These are phyloP conservation scores for Platanus orientalis DNA, from an alignment of 164 flowering plant genomes.

Conservation along the genomic window DNA sequence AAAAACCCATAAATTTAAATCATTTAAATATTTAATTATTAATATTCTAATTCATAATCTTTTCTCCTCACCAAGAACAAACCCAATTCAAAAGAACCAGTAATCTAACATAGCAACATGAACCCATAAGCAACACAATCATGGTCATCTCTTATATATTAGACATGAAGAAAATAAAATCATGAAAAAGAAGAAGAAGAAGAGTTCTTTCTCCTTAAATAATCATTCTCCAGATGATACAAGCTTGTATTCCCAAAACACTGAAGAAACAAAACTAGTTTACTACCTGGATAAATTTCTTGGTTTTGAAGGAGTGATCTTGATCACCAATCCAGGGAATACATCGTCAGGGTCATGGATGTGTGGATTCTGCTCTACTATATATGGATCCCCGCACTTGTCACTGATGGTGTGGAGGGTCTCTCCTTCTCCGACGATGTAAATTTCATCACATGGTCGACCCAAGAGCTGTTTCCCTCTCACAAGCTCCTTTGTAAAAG, in stretches of 20 bases:
- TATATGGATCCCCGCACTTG: slow-evolving; percentile 42
- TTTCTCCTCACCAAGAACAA: neutral
- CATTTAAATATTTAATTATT: too few relatives aligned
- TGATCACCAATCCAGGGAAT: slow-evolving; percentile 44
- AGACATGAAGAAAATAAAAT: neutral
- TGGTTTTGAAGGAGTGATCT: slow-evolving; percentile 18
- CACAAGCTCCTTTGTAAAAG: neutral
- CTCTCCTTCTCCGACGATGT: slow-evolving; percentile 43
- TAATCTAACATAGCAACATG: too few relatives aligned
- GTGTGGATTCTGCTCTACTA: slow-evolving; percentile 42
- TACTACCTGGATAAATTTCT: slow-evolving; percentile 13
- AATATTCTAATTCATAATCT: neutral
- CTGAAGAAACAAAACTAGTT: too few relatives aligned
- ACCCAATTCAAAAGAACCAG: neutral
- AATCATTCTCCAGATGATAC: too few relatives aligned
- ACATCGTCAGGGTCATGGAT: slow-evolving; percentile 49
- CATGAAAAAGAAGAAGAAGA: neutral
- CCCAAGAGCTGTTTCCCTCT: slow-evolving; percentile 7
- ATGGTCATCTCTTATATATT: neutral
- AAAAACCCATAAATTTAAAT: too few relatives aligned
- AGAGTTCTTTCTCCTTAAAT: too few relatives aligned
- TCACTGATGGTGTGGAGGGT: slow-evolving; percentile 42
- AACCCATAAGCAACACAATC: neutral
- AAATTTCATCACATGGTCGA: slow-evolving; percentile 40
- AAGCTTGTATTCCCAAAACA: too few relatives aligned